Evolutionary conservation across 1,284 basidiomycete genomes (phyloP).

Genomic region (Coniferiporia sulphurascens): DNA sequence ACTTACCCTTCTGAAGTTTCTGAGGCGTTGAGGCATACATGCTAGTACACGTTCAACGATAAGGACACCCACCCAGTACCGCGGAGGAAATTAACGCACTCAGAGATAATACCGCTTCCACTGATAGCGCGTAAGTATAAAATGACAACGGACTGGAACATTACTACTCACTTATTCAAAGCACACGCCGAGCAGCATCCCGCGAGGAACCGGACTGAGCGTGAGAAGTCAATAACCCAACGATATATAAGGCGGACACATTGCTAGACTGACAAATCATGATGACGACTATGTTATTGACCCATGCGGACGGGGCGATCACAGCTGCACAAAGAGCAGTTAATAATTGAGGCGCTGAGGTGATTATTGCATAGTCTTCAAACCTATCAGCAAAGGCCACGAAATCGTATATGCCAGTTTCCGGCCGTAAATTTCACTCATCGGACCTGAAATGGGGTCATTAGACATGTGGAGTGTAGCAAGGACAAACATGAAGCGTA

Average conservation of each 20-base stretch:
- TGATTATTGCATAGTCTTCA: background rate
- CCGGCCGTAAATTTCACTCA: conserved; percentile 26
- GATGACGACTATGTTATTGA: conserved; percentile 21
- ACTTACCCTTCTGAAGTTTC: conserved; percentile 10
- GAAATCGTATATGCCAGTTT: conserved; percentile 22
- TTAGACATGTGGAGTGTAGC: background rate
- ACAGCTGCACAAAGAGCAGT: conserved; percentile 7
- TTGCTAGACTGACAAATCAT: conserved; percentile 20
- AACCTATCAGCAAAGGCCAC: conserved; percentile 26
- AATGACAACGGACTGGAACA: background rate
- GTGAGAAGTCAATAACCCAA: background rate
- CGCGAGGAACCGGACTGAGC: conserved; percentile 22
- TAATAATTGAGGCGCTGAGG: background rate
- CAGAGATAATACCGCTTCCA: conserved; percentile 15
- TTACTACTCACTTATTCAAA: conserved; percentile 20
- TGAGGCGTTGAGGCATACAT: conserved; percentile 8
- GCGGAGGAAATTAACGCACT: conserved; percentile 1
- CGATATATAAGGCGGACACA: background rate
- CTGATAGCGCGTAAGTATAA: background rate
- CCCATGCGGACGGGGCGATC: conserved; percentile 22
- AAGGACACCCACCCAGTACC: background rate
- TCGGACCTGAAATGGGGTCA: conserved; percentile 19
- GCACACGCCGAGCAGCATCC: conserved; percentile 21
- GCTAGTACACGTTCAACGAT: background rate
- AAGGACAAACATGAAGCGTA: conserved; percentile 1